These are phyloP conservation scores for Eimeria praecox DNA, from an alignment of 169 alveolate genomes.

Conservation along the genomic window DNA sequence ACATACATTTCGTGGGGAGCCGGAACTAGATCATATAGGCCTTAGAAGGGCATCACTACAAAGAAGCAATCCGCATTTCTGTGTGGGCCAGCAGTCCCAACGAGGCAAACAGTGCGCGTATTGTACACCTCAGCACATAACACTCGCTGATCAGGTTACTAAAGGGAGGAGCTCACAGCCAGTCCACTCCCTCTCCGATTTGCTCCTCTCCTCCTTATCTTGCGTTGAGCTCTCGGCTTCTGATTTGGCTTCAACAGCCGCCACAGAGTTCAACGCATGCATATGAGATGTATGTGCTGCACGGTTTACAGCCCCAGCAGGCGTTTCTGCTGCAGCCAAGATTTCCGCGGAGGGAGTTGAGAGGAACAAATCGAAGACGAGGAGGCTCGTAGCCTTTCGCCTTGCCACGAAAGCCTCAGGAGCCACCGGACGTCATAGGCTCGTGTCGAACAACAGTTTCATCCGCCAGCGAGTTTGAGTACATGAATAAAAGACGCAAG, in stretches of 20 bases:
- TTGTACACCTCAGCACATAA: neutral
- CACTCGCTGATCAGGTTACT: slow-evolving; percentile 43
- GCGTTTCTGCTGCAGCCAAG: slow-evolving; percentile 8
- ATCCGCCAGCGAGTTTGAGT: slow-evolving; percentile 14
- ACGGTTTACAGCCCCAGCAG: slow-evolving; percentile 4
- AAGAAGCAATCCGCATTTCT: too few relatives aligned
- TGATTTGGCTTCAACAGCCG: neutral
- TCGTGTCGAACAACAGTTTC: neutral
- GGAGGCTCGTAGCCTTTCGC: slow-evolving; percentile 22
- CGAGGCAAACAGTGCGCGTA: too few relatives aligned
- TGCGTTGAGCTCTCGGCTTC: neutral
- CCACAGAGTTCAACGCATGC: neutral
- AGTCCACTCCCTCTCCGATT: neutral
- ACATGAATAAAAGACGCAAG: too few relatives aligned
- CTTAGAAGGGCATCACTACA: too few relatives aligned
- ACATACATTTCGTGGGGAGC: too few relatives aligned
- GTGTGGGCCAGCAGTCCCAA: too few relatives aligned
- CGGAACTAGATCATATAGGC: too few relatives aligned
- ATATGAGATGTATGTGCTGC: slow-evolving; percentile 9
- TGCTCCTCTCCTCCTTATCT: neutral
- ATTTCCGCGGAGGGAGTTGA: neutral
- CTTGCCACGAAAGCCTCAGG: slow-evolving; percentile 10
- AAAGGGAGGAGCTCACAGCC: slow-evolving; percentile 12
- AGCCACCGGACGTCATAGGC: neutral
- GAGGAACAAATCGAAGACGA: neutral